A percentile compares a stretch with the other conserved stretches of the same genome.
Conservation (phyloP, 768 basidiomycete species). For the Agaricus subrufescens region DNA sequence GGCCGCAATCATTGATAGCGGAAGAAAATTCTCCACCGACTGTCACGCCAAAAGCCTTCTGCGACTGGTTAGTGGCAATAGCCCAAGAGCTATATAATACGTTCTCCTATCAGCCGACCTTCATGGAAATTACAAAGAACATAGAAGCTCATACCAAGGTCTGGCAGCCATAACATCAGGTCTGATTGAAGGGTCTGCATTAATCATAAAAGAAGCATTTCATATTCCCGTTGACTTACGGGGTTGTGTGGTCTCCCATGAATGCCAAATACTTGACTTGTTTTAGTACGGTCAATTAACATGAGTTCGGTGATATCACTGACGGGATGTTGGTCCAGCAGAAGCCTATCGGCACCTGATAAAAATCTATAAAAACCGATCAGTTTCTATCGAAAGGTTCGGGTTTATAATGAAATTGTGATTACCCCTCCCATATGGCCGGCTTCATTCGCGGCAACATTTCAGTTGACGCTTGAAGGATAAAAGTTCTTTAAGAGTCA, state of each 20-base stretch:
- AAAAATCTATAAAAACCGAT: constrained; percentile 46
- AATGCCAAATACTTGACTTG: constrained; percentile 39
- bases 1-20: constrained; percentile 74
- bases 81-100: constrained; percentile 36
- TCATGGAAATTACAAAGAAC: constrained; percentile 11
- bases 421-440: constrained; percentile 40
- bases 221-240: constrained; percentile 27
- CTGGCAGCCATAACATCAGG: constrained; percentile 34
- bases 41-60: constrained; percentile 71
- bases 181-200: constrained; percentile 19
- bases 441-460: constrained; percentile 22
- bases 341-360: constrained; percentile 68
- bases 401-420: too few relatives aligned
- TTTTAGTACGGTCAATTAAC: constrained; percentile 12
- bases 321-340: constrained; percentile 78
- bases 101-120: constrained; percentile 14
- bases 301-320: constrained; percentile 20
- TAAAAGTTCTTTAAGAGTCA: constrained; percentile 12
- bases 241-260: constrained; percentile 30
- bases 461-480: neutral
- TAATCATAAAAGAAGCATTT: constrained; percentile 8
- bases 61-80: constrained; percentile 53
- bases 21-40: constrained; percentile 81
- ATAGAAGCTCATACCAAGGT: constrained; percentile 34
- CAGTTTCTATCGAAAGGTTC: neutral